Percentiles rank a stretch among this genome's conserved stretches.
Conservation (phyloP, 2,329 filamentous ascomycete genomes). For the Cladosporium halotolerans region DNA sequence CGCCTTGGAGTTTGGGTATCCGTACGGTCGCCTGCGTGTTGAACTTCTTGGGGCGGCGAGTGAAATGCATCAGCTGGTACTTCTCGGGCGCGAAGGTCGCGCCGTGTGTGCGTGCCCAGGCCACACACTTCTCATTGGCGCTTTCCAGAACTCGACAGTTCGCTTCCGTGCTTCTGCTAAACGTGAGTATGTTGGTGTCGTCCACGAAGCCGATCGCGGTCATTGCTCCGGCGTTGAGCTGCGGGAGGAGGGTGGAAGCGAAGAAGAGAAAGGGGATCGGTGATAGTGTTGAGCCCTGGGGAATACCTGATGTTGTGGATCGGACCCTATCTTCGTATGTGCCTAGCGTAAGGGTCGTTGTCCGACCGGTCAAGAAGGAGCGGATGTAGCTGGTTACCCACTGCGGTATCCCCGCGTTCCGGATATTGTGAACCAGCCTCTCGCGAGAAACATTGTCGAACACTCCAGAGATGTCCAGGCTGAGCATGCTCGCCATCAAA, state of each 20-base stretch:
- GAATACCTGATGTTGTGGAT: slow-evolving; percentile 22
- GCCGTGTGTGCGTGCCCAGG: slow-evolving; percentile 3
- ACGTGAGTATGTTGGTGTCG: slow-evolving; percentile 11
- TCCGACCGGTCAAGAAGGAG: slow-evolving; percentile 20
- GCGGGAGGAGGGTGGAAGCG: slow-evolving; percentile 25
- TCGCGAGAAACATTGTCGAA: slow-evolving; percentile 33
- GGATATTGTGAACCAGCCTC: slow-evolving; percentile 30
- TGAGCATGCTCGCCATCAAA: slow-evolving; percentile 26
- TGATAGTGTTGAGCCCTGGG: slow-evolving; percentile 27
- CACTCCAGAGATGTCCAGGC: slow-evolving; percentile 28
- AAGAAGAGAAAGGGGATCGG: slow-evolving; percentile 32
- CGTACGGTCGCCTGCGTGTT: slow-evolving; percentile 7
- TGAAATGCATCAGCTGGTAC: slow-evolving; percentile 10
- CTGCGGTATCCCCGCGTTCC: slow-evolving; percentile 25
- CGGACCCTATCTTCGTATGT: slow-evolving; percentile 15
- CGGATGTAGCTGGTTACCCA: slow-evolving; percentile 19
- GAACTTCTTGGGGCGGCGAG: not conserved
- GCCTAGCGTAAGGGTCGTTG: slow-evolving; percentile 15
- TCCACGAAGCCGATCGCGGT: slow-evolving; percentile 8
- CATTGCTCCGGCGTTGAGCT: not conserved
- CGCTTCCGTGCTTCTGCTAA: not conserved
- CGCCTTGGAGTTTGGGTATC: not conserved
- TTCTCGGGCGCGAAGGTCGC: slow-evolving; percentile 11
- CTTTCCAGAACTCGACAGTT: slow-evolving; percentile 5
- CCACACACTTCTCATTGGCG: slow-evolving; percentile 4